phyloP scores from a whole-genome alignment of 345 rosid genomes.

The Ceriops zippeliana region DNA sequence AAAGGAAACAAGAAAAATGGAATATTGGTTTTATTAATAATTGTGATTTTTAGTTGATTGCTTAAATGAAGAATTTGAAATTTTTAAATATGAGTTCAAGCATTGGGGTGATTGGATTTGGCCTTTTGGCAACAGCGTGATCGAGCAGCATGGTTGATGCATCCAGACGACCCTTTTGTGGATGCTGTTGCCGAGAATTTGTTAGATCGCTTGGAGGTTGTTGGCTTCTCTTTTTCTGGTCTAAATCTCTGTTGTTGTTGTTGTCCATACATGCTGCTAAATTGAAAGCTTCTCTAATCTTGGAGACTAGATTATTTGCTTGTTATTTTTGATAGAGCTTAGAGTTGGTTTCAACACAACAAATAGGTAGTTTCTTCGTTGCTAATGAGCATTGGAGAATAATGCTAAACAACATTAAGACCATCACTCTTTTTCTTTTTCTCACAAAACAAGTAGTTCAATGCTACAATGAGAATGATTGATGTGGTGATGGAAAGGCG shows the following conservation, averaged over 20 bases:
- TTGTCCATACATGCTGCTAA: neutral
- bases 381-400: neutral
- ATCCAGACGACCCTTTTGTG: conserved; percentile 56
- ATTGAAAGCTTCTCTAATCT: neutral
- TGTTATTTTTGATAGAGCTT: neutral
- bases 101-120: conserved; percentile 6
- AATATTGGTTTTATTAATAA: neutral
- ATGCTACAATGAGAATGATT: too few relatives aligned
- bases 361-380: neutral
- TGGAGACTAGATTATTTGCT: neutral
- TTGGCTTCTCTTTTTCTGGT: neutral
- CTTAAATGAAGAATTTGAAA: neutral
- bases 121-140: conserved; percentile 67
- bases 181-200: conserved; percentile 90
- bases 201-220: conserved; percentile 85
- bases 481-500: too few relatives aligned
- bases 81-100: neutral
- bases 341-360: neutral
- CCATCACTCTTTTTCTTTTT: neutral
- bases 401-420: neutral
- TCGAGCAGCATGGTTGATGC: conserved; percentile 89
- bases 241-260: neutral
- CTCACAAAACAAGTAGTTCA: neutral
- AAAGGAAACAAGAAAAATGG: too few relatives aligned
- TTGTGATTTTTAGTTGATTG: neutral